Conservation (phyloP, 345 rosid species). For the Passiflora organensis region DNA sequence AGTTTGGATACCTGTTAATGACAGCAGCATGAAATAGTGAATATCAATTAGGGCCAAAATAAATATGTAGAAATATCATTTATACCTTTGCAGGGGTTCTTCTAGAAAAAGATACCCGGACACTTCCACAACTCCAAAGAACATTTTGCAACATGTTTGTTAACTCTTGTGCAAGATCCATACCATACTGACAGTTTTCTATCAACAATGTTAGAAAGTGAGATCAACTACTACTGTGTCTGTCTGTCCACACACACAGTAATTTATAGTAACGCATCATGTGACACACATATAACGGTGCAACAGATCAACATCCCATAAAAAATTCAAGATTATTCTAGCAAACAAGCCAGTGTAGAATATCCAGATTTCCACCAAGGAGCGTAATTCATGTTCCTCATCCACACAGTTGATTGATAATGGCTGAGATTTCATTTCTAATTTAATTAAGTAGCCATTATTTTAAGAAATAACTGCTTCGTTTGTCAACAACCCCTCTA, state of each 20-base stretch:
- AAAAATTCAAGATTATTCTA: too few species aligned
- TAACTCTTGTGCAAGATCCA: constrained; percentile 21
- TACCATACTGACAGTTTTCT: constrained; percentile 26
- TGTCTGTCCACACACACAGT: too few species aligned
- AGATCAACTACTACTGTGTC: neutral
- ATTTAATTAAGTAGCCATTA: too few species aligned
- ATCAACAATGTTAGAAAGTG: neutral
- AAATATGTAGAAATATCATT: neutral
- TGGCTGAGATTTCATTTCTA: too few species aligned
- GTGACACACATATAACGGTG: neutral
- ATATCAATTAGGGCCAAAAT: constrained; percentile 1
- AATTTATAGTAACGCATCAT: constrained; percentile 1
- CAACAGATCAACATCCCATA: too few species aligned
- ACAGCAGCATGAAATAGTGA: neutral
- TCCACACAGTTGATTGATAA: too few species aligned
- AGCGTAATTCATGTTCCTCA: too few species aligned
- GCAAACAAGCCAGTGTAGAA: too few species aligned
- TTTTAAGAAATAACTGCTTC: too few species aligned
- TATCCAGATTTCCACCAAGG: too few species aligned
- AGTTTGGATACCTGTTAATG: constrained; percentile 16
- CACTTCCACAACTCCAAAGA: constrained; percentile 32
- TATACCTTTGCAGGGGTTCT: constrained; percentile 27
- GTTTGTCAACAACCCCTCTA: too few species aligned
- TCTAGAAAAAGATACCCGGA: constrained; percentile 28
- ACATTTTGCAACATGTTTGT: constrained; percentile 20